Base-by-base conservation (phyloP, 345 rosid species). In the Eucalyptus paniculata region DNA sequence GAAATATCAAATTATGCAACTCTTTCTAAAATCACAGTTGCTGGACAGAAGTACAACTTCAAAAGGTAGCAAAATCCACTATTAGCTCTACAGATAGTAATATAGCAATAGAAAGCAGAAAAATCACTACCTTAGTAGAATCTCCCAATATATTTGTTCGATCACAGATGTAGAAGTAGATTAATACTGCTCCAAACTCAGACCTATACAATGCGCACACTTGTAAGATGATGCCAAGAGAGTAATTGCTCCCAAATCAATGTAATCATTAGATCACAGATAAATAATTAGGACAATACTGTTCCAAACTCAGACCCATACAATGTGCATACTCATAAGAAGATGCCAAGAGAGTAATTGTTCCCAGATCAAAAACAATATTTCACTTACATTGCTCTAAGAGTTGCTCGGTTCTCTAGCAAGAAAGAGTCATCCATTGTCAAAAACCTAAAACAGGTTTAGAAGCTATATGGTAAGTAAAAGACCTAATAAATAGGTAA, bases 361-460 rank as follows among this genome's bases (percentile, higher is more conserved):
- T 86, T 44, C n/a, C 49, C 82, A 87, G 87, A 40, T 40, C 86
- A 86, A 42, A 87, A 80, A 81, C 54, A 23, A 21, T 37, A 14
- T 40, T 89, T 51, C 80, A 88, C 97, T 93, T 91, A 98, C 99
- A 98, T 95, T 91, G 97, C 99, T 94, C 97, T 93, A 91, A 98
- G 90, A 89, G 96, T 96, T 69, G 94, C 89, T 87, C 98, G 96
- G 89, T 98, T 94, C 95, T 98, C 99, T 89, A 97, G 95, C 94
- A 98, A 93, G 95, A 98, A 97, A 80, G 97, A 89, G 56, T 97
- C 99, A 34, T 98, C 99, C 99, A 98, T 94, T 54, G 95, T 93
- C 94, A 97, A 91, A 90, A 98, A 98, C 95, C 99, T 98, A 86
- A 86, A 88, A 89, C 9, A 89, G 53, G 17, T 67, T 89, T 77